phyloP scores from a whole-genome alignment of 2,329 filamentous ascomycete genomes.

The Talaromyces sp. region DNA sequence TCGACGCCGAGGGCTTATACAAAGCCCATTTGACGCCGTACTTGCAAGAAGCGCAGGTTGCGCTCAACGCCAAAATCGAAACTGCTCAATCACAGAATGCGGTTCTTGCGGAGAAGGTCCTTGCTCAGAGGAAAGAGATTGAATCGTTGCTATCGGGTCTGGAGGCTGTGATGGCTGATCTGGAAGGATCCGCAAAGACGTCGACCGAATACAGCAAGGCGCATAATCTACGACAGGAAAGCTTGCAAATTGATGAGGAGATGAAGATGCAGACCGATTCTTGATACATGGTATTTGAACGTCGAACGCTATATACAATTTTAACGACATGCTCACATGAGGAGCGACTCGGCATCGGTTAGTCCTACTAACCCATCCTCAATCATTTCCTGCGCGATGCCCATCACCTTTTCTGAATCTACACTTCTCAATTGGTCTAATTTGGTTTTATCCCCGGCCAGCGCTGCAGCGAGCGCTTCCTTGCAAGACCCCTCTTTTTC shows the following conservation, averaged over 20 bases:
- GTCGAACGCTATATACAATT: conserved; percentile 5
- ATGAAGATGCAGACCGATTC: conserved; percentile 34
- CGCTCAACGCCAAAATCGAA: conserved; percentile 52
- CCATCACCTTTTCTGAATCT: conserved; percentile 40
- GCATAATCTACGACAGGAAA: conserved; percentile 42
- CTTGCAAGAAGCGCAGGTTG: conserved; percentile 51
- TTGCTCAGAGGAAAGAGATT: conserved; percentile 58
- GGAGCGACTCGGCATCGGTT: conserved; percentile 34
- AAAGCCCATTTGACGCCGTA: conserved; percentile 60
- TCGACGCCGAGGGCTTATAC: conserved; percentile 57
- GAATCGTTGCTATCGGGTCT: conserved; percentile 54
- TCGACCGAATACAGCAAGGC: conserved; percentile 41
- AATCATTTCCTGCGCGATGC: conserved; percentile 51
- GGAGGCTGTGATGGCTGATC: conserved; percentile 57
- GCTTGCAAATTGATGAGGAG: conserved; percentile 46
- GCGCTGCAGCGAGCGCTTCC: conserved; percentile 49
- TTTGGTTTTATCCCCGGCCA: conserved; percentile 42
- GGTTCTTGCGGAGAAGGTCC: conserved; percentile 52
- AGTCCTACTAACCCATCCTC: conserved; percentile 52
- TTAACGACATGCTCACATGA: conserved; percentile 28
- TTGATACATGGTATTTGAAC: not conserved
- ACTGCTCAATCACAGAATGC: conserved; percentile 54
- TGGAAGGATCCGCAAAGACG: conserved; percentile 52
- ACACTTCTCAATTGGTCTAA: conserved; percentile 39
- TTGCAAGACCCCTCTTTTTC: conserved; percentile 48